These are phyloP conservation scores for Santalum album DNA, from an alignment of 164 flowering plant genomes.

Conservation along the genomic window DNA sequence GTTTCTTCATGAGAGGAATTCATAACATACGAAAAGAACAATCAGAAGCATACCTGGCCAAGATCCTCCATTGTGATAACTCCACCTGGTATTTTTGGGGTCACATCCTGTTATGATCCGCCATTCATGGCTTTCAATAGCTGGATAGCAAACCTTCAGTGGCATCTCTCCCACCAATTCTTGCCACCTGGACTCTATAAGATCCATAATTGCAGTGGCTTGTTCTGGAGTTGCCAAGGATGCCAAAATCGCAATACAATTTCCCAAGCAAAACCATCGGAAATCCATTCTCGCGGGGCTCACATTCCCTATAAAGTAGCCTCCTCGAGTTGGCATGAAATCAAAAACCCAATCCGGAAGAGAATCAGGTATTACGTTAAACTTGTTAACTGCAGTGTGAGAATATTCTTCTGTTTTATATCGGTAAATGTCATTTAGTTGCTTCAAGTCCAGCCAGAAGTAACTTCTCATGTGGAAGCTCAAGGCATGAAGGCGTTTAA, in stretches of 20 bases:
- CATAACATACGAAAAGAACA: too few species aligned
- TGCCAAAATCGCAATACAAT: conserved; percentile 73
- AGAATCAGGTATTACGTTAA: conserved; percentile 77
- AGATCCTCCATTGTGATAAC: conserved; percentile 90
- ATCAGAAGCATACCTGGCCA: conserved; percentile 99
- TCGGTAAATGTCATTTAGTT: conserved; percentile 66
- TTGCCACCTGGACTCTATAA: conserved; percentile 75
- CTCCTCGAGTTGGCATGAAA: conserved; percentile 64
- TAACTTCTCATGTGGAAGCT: conserved; percentile 81
- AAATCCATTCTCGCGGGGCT: conserved; percentile 86
- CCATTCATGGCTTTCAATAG: conserved; percentile 84
- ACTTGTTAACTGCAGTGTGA: conserved; percentile 78
- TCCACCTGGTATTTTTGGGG: conserved; percentile 87
- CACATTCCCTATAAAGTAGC: conserved; percentile 73
- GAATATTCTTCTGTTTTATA: conserved; percentile 81
- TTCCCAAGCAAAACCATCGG: conserved; percentile 86
- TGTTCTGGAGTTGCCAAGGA: conserved; percentile 88
- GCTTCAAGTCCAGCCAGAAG: conserved; percentile 76
- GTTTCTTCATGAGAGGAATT: too few species aligned
- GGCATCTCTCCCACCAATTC: conserved; percentile 91
- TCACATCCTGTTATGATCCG: conserved; percentile 72
- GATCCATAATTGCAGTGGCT: conserved; percentile 76
- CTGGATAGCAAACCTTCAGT: conserved; percentile 68
- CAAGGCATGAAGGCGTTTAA: conserved; percentile 68
- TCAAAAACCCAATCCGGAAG: conserved; percentile 85